Base-by-base conservation (phyloP, 2,329 filamentous ascomycete species). In the Knufia petricola region DNA sequence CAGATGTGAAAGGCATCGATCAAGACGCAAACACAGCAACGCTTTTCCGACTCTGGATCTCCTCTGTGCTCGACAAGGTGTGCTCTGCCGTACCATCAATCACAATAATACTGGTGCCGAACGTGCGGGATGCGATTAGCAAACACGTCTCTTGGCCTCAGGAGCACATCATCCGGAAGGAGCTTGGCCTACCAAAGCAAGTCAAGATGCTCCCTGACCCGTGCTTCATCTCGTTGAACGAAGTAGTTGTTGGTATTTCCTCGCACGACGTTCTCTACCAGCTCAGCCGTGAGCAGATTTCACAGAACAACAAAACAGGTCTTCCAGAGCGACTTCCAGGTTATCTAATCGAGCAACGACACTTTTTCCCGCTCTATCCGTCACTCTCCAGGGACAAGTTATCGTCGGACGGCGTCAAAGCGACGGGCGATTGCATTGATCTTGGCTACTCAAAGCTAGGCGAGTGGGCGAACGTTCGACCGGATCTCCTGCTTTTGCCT, bases 281-380 rank as follows among this genome's bases (percentile, higher is more conserved):
- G 66, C 69, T 95, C 46, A 76, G 82, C n/a, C 72, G 76, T 21
- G 83, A 90, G 59, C 87, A 94, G 64, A 72, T 83, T 1, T 66
- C 71, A 4, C 75, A 77, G 17, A 77, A 76, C 1, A 73, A 71
- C 42, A 74, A 76, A 0, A 64, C 64, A 7, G 75, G 81, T 46
- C 59, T 85, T 21, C 72, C 90, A 59, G 79, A 81, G 13, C 71
- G 90, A n/a, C 67, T 89, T 40, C 79, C 84, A 4, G 76, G 81
- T 17, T 83, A 92, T 57, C 66, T 98, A 15, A 78, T 98, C 50
- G 85, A 95, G 66, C 92, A 96, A 68, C 74, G 89, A 4, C 88
- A 92, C 61, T 96, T 89, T 66, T 87, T 87, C 60, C 92, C 92
- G 0, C 68, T 96, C 1, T 95, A 89, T 61, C 92, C 92, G 4